A percentile compares a stretch with the other conserved stretches of the same genome.
Conservation (phyloP, 2,329 filamentous ascomycete species). For the Fusarium sp. region DNA sequence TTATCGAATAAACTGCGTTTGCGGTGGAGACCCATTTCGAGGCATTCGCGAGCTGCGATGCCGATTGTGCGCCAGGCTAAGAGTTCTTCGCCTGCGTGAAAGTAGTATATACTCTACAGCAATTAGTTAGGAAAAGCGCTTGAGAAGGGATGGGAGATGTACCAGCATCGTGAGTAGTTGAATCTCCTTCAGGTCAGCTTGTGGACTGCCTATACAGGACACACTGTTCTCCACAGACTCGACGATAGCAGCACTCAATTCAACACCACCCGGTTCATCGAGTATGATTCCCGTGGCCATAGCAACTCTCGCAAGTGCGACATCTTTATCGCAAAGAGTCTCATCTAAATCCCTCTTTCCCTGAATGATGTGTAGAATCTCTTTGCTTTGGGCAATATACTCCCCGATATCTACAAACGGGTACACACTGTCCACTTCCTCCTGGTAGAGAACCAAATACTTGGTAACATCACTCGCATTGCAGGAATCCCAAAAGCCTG, state of each 20-base stretch:
- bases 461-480: constrained; percentile 45
- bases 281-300: constrained; percentile 50
- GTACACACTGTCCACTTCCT: constrained; percentile 54
- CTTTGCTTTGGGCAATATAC: constrained; percentile 40
- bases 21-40: constrained; percentile 62
- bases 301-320: constrained; percentile 50
- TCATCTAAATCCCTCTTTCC: background rate
- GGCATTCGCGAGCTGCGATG: constrained; percentile 57
- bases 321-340: constrained; percentile 39
- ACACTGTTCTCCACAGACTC: constrained; percentile 47
- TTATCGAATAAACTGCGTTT: constrained; percentile 56
- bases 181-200: constrained; percentile 51
- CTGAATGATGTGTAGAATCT: constrained; percentile 45
- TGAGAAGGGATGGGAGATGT: background rate
- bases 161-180: constrained; percentile 50
- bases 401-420: constrained; percentile 49
- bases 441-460: constrained; percentile 53
- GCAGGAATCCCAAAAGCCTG: constrained; percentile 42
- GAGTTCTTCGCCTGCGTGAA: constrained; percentile 61
- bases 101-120: constrained; percentile 57
- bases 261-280: constrained; percentile 48
- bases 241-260: constrained; percentile 45
- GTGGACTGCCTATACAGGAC: constrained; percentile 44
- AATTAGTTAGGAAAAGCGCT: too few relatives aligned
- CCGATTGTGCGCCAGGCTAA: constrained; percentile 61